Base-by-base conservation (phyloP, 306 rosid genomes). In the Hippophae gyantsensis region DNA sequence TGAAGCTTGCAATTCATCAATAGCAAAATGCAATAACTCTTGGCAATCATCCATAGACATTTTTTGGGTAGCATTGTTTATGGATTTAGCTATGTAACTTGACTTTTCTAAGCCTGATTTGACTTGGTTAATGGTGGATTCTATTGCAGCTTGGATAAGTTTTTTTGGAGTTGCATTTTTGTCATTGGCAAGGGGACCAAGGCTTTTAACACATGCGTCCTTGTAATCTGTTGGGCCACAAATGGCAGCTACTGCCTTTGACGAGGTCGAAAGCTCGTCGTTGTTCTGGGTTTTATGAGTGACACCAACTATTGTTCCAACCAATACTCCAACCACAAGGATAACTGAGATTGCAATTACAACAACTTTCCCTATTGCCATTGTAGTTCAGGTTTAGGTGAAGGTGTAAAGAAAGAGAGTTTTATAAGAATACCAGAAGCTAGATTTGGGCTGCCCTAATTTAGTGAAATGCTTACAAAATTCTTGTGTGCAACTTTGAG, bases 191-290 rank as follows among this genome's bases (percentile, higher is more conserved):
- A 54, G 10, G 0, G 51, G 6, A 1, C 25, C 49, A 2, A 76
- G 55, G 65, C 74, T 76, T 6, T 59, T 4, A 1, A 71, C 25
- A 38, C 77, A 76, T 45, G 65, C 71, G 9, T 71, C 43, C 11
- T 76, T 71, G 77, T 63, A 72, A 55, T 71, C 70, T 0, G 71
- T 62, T 46, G 64, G 68, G 6, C 12, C 58, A 44, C 77, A 76
- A 6, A 76, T 66, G 5, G 70, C 44, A 8, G 61, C 48, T 14
- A 73, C 71, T 10, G 67, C 41, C 50, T 67, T 73, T 0, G 69
- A 57, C 42, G 43, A 51, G 18, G 58, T 25, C 5, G 66, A 62
- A n/a, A 67, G 11, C 12, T 14, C 12, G 0, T 67, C 69, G 5
- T 25, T 18, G 27, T 18, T 7, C 7, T 13, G 8, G 26, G 45